Base-by-base conservation (phyloP, 345 rosid genomes). In the Kernera saxatilis region DNA sequence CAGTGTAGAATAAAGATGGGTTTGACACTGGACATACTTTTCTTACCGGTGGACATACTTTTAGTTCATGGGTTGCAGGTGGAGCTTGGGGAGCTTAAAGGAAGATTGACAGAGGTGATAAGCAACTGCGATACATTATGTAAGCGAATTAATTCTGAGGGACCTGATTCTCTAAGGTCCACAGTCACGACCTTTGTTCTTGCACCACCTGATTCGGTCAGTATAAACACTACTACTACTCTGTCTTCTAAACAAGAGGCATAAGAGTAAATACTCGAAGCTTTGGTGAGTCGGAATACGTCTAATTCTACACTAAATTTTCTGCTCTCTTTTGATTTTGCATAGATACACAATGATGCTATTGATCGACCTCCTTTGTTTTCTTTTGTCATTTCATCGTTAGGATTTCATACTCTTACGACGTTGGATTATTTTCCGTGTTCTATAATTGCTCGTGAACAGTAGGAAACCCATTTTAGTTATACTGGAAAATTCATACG, bases 51-150 rank as follows among this genome's bases (percentile, higher is more conserved):
- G 26, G 56, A 26, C 26, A 64, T 64, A 13, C 37, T 32, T 78
- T 76, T 75, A 91, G 99, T 88, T 83, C 96, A 89, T 80, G 33
- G 83, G 14, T 73, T 94, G 82, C 87, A 91, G 83, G 95, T 94
- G 56, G 97, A 91, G 79, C 85, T 94, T 23, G 96, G 97, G 33
- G 97, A 89, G 72, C 87, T 88, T 10, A 89, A 91, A 81, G 98
- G 99, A 45, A 81, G 92, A 72, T 76, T 94, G 76, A 94, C 89
- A 0, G 96, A 91, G 84, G 96, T 91, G 39, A 82, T 89, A 2
- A 88, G 84, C 75, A 94, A 91, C 52, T 89, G 91, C 32, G 86
- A 91, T 65, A 80, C 93, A 13, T 30, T 91, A 18, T 84, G 96
- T 86, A 88, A 87, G 83, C 82, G 95, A 82, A 91, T 94, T 4